Evolutionary conservation across 768 basidiomycete species (phyloP), one percentile per base, ranked within the genome.

Genomic region (Epithele typhae): DNA sequence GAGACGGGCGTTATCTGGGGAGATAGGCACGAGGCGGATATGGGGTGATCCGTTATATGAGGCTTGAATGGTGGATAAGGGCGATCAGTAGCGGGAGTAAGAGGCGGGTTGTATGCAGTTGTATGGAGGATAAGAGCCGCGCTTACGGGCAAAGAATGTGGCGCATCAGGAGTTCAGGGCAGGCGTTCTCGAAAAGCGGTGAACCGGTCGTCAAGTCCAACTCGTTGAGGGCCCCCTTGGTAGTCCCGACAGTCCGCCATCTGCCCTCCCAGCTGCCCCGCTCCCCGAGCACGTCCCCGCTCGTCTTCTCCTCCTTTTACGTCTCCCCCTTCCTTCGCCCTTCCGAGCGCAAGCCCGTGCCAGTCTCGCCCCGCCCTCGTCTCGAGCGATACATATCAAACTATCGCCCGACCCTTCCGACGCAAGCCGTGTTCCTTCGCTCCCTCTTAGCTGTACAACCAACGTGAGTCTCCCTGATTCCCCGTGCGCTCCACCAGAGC

Each of bases 211-310:
- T 48, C 44, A 53, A 49, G 52, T 52, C 51, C 46, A 49, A 53
- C 45, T 47, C 47, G 37, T 21, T 37, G 42, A 46, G 51, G 46
- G 25, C 43, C 32, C 49, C 51, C 51, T 54, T 46, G 43, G 54
- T 45, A 57, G 54, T 52, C 54, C 43, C 56, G 51, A 52, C 59
- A 56, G 56, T 51, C 48, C 54, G 48, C 55, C 48, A 41, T 48
- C 51, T 49, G 46, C 50, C 46, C 39, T 43, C 51, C 45, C 49
- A 43, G 44, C 47, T 50, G 44, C 43, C 49, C 48, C 52, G 39
- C 43, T 50, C 51, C 51, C 51, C 52, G 33, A 40, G 46, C 51
- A 45, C 54, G 49, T 39, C 55, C 43, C 54, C 48, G 46, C 41
- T 49, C 33, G 44, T 37, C 40, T 25, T 27, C 30, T 33, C 42